Conservation (phyloP, 2,329 filamentous ascomycete species). For the Fusarium euwallaceae region DNA sequence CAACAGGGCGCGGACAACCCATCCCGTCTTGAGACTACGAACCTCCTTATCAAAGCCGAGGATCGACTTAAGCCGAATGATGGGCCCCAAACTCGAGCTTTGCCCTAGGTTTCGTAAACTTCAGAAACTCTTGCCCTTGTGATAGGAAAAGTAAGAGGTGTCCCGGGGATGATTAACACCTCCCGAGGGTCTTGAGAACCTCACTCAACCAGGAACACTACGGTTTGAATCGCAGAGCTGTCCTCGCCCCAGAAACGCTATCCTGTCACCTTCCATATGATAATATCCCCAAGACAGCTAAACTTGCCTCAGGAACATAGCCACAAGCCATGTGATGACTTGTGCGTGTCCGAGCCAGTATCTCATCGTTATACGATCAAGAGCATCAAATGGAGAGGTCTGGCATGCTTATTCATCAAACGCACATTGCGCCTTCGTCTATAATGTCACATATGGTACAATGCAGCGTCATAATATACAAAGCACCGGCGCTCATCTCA, state of each 20-base stretch:
- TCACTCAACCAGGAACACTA: background rate
- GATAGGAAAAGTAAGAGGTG: background rate
- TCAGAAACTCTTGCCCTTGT: background rate
- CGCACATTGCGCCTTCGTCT: slow-evolving; percentile 37
- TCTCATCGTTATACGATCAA: background rate
- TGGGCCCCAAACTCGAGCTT: background rate
- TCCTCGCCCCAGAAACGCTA: background rate
- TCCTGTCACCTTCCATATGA: background rate
- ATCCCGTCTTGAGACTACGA: background rate
- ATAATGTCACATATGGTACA: slow-evolving; percentile 54
- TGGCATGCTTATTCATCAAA: slow-evolving; percentile 29
- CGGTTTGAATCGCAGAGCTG: background rate
- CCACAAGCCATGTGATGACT: background rate
- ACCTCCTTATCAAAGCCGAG: background rate
- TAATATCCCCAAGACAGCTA: background rate
- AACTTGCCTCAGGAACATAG: background rate
- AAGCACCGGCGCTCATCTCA: slow-evolving; percentile 40
- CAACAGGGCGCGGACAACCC: background rate
- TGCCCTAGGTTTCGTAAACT: background rate
- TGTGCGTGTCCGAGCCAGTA: background rate
- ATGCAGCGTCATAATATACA: slow-evolving; percentile 49
- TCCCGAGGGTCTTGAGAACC: background rate
- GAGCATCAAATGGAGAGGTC: slow-evolving; percentile 7
- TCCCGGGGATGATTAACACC: background rate
- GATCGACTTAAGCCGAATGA: background rate